Evolutionary conservation across 2,329 filamentous ascomycete species (phyloP).

Genomic region (Lizonia empirigonia): DNA sequence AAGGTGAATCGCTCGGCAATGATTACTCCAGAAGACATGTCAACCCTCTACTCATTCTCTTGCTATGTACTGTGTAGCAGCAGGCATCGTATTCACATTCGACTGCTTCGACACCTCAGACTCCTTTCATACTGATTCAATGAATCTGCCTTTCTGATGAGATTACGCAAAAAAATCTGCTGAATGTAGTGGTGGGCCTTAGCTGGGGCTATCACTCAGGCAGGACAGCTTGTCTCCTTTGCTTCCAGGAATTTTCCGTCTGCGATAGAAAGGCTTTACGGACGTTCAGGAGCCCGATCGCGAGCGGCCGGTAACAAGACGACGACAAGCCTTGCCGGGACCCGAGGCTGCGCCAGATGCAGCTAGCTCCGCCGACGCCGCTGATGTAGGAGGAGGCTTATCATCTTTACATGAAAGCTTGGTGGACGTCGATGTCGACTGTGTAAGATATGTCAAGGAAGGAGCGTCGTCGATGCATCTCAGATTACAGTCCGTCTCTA

Average conservation of each 20-base stretch:
- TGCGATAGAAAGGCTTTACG: background rate
- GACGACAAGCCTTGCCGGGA: background rate
- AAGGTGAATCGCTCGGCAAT: no score
- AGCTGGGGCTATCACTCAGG: no score
- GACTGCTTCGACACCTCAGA: no score
- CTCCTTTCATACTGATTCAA: no score
- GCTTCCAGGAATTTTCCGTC: background rate
- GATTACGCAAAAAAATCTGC: no score
- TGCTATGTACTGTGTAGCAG: no score
- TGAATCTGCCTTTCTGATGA: no score
- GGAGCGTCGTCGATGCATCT: background rate
- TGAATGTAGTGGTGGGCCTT: no score
- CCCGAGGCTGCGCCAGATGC: background rate
- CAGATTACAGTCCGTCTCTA: background rate
- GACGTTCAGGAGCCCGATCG: background rate
- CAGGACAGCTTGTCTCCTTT: no score
- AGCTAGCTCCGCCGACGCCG: conserved; percentile 5
- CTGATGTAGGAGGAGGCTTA: conserved; percentile 14
- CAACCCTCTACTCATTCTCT: no score
- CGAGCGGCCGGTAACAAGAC: background rate
- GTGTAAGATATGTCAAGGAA: background rate
- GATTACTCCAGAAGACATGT: no score
- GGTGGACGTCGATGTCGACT: background rate
- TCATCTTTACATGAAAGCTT: conserved; percentile 8
- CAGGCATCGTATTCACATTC: no score